A percentile compares a stretch with the other conserved stretches of the same genome.
These are phyloP conservation scores for Aspergillus ustus DNA, from an alignment of 2,329 filamentous ascomycete genomes.

Conservation along the genomic window DNA sequence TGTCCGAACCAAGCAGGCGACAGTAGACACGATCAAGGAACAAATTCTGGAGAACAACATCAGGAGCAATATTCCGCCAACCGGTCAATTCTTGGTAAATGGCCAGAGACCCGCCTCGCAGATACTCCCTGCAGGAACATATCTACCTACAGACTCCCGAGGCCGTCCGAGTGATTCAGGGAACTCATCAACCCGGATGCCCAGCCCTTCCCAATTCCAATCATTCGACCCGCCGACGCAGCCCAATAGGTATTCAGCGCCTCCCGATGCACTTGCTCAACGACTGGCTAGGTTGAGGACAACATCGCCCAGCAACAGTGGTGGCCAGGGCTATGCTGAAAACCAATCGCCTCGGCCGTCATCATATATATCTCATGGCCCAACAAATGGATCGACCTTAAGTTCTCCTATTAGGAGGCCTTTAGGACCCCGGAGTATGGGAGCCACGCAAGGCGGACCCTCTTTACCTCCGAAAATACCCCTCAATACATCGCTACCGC, in stretches of 20 bases:
- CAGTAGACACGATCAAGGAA: conserved; percentile 48
- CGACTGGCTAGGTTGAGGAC: conserved; percentile 47
- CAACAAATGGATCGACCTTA: conserved; percentile 22
- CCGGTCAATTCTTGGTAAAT: conserved; percentile 17
- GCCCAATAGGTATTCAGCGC: conserved; percentile 31
- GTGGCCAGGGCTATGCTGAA: conserved; percentile 21
- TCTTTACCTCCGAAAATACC: conserved; percentile 51
- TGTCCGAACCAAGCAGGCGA: conserved; percentile 46
- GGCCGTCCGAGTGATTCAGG: conserved; percentile 30
- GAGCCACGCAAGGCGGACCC: conserved; percentile 38
- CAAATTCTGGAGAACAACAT: conserved; percentile 46
- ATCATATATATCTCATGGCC: conserved; percentile 28
- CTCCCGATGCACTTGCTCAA: conserved; percentile 44
- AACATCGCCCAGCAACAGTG: conserved; percentile 25
- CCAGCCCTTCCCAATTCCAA: conserved; percentile 45
- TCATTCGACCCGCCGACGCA: conserved; percentile 28
- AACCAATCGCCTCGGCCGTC: conserved; percentile 31
- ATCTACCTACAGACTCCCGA: conserved; percentile 21
- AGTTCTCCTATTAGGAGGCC: conserved; percentile 36
- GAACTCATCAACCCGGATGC: conserved; percentile 40
- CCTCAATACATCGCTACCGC: conserved; percentile 47
- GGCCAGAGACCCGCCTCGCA: conserved; percentile 19
- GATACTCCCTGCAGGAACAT: conserved; percentile 17
- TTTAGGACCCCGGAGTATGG: conserved; percentile 51
- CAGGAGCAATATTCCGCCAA: conserved; percentile 34